Base-by-base conservation (phyloP, 192 early-diverging fungal species). In the Helicostylum pulchrum region DNA sequence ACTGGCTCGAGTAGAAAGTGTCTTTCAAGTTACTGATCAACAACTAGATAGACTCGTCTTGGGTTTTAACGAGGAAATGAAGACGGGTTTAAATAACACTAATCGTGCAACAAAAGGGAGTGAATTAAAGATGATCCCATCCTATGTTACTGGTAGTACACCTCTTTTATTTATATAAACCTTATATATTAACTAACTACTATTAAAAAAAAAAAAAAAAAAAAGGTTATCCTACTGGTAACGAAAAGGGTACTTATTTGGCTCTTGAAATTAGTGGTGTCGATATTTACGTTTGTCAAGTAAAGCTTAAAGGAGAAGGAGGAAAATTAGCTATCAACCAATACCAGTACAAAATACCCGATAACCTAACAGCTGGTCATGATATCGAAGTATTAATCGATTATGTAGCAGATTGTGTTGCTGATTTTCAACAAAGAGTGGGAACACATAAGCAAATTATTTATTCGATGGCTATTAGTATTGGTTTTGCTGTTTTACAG, bases 251-350 rank as follows among this genome's bases (percentile, higher is more conserved):
- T 30, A 84, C 85, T 11, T 92, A 83, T 72, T 83, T 98, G 26
- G 94, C 96, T 17, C 74, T 98, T 42, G 96, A 98, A 70, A 82
- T 98, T 39, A 92, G 94, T 42, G 94, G 96, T 19, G 90, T 92
- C 50, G 95, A 98, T 78, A 84, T 98, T 34, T 71, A 76, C 36
- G 92, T 97, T 3, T 96, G 94, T 79, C 81, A 90, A 70, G 88
- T 96, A 5, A 83, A 76, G 43, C 84, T 98, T 45, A 86, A 85
- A 61, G 92, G 93, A 50, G 79, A 85, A 45, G 85, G 78, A 82
- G 94, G 68, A 15, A 71, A 81, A 30, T 78, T 88, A 49, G 80
- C 82, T 42, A 82, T 92, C 73, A 83, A 86, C 59, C 93, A 96
- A 73, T 83, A 92, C 70, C 85, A 90, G 72, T 90, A 87, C 72